Conservation (phyloP, 169 alveolate genomes). For the Amoebophrya sp. region DNA sequence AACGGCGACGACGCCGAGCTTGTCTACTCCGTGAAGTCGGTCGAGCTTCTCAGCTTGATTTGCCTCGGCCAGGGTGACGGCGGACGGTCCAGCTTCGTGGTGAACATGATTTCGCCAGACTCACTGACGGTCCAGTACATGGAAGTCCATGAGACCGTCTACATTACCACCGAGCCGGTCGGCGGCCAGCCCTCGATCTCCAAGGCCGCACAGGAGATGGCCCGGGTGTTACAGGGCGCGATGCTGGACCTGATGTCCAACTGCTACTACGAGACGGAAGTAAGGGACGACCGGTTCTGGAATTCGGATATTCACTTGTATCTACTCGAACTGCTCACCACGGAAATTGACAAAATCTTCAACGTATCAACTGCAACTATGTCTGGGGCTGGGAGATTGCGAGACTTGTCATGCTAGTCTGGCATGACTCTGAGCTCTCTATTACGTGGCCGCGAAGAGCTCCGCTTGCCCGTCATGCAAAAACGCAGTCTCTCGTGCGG, state of each 20-base stretch:
- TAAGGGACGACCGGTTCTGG: conserved; percentile 5
- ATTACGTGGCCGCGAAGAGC: too few relatives aligned
- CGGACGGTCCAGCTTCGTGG: background rate
- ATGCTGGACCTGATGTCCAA: background rate
- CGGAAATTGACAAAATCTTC: background rate
- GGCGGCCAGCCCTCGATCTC: background rate
- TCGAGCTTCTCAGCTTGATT: background rate
- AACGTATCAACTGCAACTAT: too few relatives aligned
- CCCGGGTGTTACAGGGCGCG: background rate
- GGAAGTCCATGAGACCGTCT: conserved; percentile 4
- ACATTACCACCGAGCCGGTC: background rate
- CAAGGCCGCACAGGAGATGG: background rate
- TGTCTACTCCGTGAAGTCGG: background rate
- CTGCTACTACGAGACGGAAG: conserved; percentile 18
- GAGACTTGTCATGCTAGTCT: too few relatives aligned
- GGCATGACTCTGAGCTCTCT: too few relatives aligned
- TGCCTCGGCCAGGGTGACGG: background rate
- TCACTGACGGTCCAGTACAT: background rate
- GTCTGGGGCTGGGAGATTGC: too few relatives aligned
- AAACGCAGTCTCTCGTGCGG: too few relatives aligned
- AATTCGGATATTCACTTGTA: background rate
- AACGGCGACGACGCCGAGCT: conserved; percentile 11
- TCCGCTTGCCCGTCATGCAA: too few relatives aligned
- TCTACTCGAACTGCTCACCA: background rate
- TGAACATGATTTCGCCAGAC: background rate